Evolutionary conservation across 768 basidiomycete genomes (phyloP).

Genomic region (Leccinum uliginosum): DNA sequence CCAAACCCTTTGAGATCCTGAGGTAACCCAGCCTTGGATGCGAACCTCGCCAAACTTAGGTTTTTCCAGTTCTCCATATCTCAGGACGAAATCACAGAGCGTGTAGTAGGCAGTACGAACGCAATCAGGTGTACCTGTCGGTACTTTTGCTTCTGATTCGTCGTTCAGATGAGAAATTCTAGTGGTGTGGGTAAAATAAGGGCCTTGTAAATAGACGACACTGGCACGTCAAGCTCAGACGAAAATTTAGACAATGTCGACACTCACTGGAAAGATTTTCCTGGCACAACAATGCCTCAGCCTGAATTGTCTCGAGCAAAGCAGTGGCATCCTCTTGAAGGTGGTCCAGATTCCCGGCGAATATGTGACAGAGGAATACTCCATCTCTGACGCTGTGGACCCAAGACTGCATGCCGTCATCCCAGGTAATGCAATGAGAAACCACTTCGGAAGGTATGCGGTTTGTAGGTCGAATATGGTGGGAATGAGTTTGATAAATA

Average conservation of each 20-base stretch:
- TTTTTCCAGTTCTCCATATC: slow-evolving; percentile 33
- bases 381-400: slow-evolving; percentile 16
- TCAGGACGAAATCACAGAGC: slow-evolving; percentile 28
- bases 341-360: slow-evolving; percentile 41
- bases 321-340: slow-evolving; percentile 38
- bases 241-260: background rate
- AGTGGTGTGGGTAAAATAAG: slow-evolving; percentile 26
- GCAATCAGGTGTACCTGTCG: slow-evolving; percentile 23
- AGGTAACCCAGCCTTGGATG: slow-evolving; percentile 39
- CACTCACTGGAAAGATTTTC: slow-evolving; percentile 23
- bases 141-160: slow-evolving; percentile 15
- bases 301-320: slow-evolving; percentile 39
- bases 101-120: slow-evolving; percentile 17
- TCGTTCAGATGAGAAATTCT: slow-evolving; percentile 9
- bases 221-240: slow-evolving; percentile 3
- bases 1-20: slow-evolving; percentile 36
- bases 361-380: slow-evolving; percentile 40
- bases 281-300: slow-evolving; percentile 21
- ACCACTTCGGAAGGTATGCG: slow-evolving; percentile 14
- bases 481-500: slow-evolving; percentile 6
- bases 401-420: slow-evolving; percentile 29
- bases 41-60: slow-evolving; percentile 33
- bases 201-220: slow-evolving; percentile 14
- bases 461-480: slow-evolving; percentile 17
- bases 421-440: slow-evolving; percentile 18